Evolutionary conservation across 2,329 filamentous ascomycete species (phyloP), one percentile per base, ranked within the genome.

Genomic region (Bipolaris bicolor): DNA sequence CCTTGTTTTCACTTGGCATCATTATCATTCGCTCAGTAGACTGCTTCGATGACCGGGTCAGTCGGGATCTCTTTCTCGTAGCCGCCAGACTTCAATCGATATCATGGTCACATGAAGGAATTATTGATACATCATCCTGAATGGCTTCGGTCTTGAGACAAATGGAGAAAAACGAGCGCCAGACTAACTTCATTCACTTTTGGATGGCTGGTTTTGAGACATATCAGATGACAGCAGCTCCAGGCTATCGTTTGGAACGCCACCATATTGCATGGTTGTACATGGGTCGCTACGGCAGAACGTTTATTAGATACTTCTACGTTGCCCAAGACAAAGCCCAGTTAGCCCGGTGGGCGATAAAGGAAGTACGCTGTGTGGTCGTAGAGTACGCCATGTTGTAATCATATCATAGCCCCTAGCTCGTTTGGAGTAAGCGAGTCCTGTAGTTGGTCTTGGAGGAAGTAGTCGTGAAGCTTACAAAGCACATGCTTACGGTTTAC

Each of bases 21-120:
- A 40, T 56, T 44, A 33, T 51, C 22, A 65, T 67, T 63, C 47
- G 63, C 53, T 56, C 52, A 54, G 49, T 16, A 51, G 49, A 49
- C 60, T 54, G 39, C 46, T 34, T 44, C 41, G 2, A 50, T 43
- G 13, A 47, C 45, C 52, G 59, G 58, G 49, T 55, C 26, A 47
- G 45, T 59, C 45, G 37, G 57, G 52, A 51, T 44, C 34, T 52
- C 45, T 57, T 43, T 61, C 29, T 48, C 57, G 56, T 63, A 65
- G 55, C 62, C 62, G 62, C 62, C 53, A 54, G 54, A 37, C 13
- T 45, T 52, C 50, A 49, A 52, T 41, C 52, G 52, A 40, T 53
- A 33, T 53, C 39, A 59, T 56, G 45, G 34, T 51, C 54, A 40
- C 34, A 43, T 50, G 36, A 43, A 53, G 29, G n/a, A 1, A 2